Evolutionary conservation across 2,329 filamentous ascomycete genomes (phyloP).

Genomic region (Escovopsis sp.): DNA sequence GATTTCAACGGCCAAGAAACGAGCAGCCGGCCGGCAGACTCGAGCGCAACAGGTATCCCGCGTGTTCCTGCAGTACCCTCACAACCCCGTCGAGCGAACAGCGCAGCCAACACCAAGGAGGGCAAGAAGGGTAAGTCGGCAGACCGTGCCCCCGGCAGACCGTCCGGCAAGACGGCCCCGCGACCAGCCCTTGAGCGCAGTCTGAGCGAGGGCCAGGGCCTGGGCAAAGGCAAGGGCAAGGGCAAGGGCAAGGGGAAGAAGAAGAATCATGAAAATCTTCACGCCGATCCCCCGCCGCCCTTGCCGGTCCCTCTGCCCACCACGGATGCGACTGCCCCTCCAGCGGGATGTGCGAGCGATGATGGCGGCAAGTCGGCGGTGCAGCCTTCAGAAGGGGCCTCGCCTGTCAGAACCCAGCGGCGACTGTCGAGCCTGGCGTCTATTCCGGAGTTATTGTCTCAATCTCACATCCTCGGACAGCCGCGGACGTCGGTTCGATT

Average conservation of each 20-base stretch:
- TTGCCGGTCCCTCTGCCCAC: too few species aligned
- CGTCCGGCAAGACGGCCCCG: slow-evolving; percentile 34
- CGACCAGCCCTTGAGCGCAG: slow-evolving; percentile 37
- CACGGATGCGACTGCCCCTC: too few species aligned
- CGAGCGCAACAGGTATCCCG: slow-evolving; percentile 12
- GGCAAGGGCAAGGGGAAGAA: slow-evolving; percentile 34
- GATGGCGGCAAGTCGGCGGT: slow-evolving; percentile 19
- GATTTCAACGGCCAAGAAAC: slow-evolving; percentile 17
- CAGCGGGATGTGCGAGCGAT: slow-evolving; percentile 12
- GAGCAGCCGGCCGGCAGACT: slow-evolving; percentile 15
- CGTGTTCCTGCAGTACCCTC: slow-evolving; percentile 14
- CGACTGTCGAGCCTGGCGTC: slow-evolving; percentile 37
- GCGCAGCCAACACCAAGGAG: slow-evolving; percentile 29
- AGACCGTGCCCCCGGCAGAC: slow-evolving; percentile 28
- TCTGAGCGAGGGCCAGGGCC: slow-evolving; percentile 39
- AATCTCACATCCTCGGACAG: slow-evolving; percentile 12
- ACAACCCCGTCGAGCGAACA: slow-evolving; percentile 30
- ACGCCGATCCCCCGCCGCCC: too few species aligned
- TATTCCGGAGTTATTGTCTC: slow-evolving; percentile 36
- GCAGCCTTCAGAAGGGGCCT: slow-evolving; percentile 31
- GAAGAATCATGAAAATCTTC: too few species aligned
- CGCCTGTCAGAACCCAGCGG: slow-evolving; percentile 36
- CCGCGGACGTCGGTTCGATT: slow-evolving; percentile 44
- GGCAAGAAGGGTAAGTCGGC: slow-evolving; percentile 24
- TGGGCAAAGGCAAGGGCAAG: too few species aligned